Base-by-base conservation (phyloP, 192 early-diverging fungal species). In the Linnemannia elongata region DNA sequence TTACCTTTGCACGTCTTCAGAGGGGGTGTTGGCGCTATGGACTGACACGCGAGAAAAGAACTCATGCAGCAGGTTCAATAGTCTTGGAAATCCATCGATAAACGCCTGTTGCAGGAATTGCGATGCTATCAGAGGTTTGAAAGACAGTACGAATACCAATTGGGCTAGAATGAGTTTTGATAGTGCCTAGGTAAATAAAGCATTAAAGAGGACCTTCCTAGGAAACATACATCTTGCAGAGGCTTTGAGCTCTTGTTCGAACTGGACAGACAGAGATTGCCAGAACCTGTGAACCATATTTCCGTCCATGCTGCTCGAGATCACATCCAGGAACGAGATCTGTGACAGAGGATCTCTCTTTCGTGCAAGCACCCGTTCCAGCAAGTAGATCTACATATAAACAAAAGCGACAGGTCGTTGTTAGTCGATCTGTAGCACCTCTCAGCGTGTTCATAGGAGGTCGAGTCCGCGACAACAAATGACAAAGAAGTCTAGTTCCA, bases 211-310 rank as follows among this genome's bases (percentile, higher is more conserved):
- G 20, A 74, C 47, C 2, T 13, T 15, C 60, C 6, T 78, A n/a
- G 33, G 68, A 69, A 20, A 69, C 76, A 17, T 88, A 90, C 91
- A 90, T 89, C 91, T 89, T 10, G 89, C 91, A 13, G 91, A 83
- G 24, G 89, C 88, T 45, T 89, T 92, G 30, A 93, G 75, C 70
- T 92, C 92, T 66, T 83, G 87, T 72, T 92, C 92, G 55, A 93
- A 89, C 74, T 90, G 91, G 18, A 77, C 76, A 22, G 92, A 93
- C 17, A 93, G 44, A 12, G 87, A 79, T 36, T 89, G 83, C 92
- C 92, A 93, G 69, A 92, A 93, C 45, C 91, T 85, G 70, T 91
- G 90, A 0, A 93, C 88, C 73, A 93, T 86, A 10, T 89, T 89
- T 52, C 90, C 87, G 33, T 91, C 92, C 76, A 92, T 83, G 35